phyloP scores from a whole-genome alignment of 306 rosid species.

The Trifolium dubium region DNA sequence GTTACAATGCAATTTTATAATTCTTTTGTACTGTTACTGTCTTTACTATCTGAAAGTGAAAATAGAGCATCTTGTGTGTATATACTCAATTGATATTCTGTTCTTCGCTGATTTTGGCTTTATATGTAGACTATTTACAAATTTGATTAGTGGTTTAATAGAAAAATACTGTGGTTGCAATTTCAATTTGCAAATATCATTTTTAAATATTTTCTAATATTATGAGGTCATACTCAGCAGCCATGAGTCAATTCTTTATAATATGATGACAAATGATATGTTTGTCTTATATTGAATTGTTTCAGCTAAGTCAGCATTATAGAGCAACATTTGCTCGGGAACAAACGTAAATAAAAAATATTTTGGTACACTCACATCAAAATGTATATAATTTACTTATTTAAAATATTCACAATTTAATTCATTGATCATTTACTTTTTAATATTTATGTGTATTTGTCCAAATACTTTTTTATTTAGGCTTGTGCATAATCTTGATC shows the following conservation, averaged over 20 bases:
- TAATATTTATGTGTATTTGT: too few relatives aligned
- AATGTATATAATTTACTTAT: too few relatives aligned
- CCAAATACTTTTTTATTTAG: too few relatives aligned
- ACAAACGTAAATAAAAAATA: too few relatives aligned
- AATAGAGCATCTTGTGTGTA: conserved; percentile 22
- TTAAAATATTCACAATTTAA: too few relatives aligned
- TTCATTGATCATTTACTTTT: too few relatives aligned
- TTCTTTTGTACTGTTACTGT: not conserved
- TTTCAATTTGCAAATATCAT: not conserved
- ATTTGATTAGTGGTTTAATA: not conserved
- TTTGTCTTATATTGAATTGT: conserved; percentile 5
- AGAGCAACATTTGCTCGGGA: too few relatives aligned
- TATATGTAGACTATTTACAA: conserved; percentile 16
- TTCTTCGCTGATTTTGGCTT: conserved; percentile 34
- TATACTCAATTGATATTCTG: conserved; percentile 20
- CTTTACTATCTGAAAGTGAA: conserved; percentile 12
- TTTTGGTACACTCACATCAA: too few relatives aligned
- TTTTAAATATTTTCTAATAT: not conserved
- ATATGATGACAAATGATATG: not conserved
- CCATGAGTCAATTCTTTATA: conserved; percentile 32
- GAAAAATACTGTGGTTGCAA: conserved; percentile 8
- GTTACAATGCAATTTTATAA: not conserved
- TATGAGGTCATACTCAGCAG: conserved; percentile 25
- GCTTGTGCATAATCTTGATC: too few relatives aligned
- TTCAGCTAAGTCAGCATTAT: not conserved